Base-by-base conservation (phyloP, 164 flowering plant species). In the Macadamia tetraphylla region DNA sequence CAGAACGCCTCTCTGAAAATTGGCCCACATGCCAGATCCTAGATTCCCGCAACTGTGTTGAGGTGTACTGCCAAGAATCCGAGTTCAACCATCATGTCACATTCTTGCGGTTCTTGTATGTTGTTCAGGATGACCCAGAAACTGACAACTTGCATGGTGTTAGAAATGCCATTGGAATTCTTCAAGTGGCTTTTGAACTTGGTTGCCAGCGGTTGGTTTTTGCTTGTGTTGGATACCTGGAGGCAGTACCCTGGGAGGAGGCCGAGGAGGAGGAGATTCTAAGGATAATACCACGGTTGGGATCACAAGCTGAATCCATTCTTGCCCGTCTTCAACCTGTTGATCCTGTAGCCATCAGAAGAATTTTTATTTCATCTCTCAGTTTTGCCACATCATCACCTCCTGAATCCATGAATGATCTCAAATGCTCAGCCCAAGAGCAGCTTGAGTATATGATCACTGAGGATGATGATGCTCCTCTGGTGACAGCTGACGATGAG, bases 221-320 rank as follows among this genome's bases (percentile, higher is more conserved):
- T 48, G 81, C 87, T 12, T 92, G 94, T 78, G 90, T 88, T 58
- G 78, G 76, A 31, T 92, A 90, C 82, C 75, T 92, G 75, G 99
- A 95, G 80, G 94, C 98, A 62, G 85, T 90, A n/a, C 96, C 98
- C n/a, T 95, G 99, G 99, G 98, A 95, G 69, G 99, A 95, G 78
- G 73, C 87, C 14, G 98, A 95, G 74, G 99, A 95, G 74, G 97
- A 95, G 71, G 98, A 95, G 68, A 92, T 95, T 68, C 66, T 94
- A 9, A 85, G 74, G 72, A 71, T 76, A 13, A 76, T 89, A 70
- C 96, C 98, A 0, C 15, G 78, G 43, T 75, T 92, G 80, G 99
- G 98, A 55, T 63, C 86, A 60, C 75, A 76, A 67, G 90, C 81
- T 6, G 86, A 84, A 67, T 86, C 85, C 13, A 81, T 95, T 77